phyloP scores from a whole-genome alignment of 176 grass and related monocot species.

The Tillandsia leiboldiana region DNA sequence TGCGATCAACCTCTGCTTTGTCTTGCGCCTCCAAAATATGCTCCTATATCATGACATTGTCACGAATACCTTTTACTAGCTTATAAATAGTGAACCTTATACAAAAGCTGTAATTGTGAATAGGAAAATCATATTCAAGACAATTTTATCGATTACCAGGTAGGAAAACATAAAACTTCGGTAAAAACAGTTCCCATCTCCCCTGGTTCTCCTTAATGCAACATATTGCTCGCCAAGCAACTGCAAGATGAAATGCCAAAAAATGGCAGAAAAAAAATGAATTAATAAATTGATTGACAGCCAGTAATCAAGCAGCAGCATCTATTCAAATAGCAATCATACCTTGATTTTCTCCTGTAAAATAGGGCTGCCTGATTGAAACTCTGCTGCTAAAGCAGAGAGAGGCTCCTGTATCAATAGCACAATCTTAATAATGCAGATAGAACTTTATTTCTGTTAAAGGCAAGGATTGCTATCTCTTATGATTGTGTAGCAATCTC shows the following conservation, averaged over 20 bases:
- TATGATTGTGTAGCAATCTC: slow-evolving; percentile 9
- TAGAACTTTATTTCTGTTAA: neutral
- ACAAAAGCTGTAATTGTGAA: slow-evolving; percentile 7
- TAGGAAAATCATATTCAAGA: neutral
- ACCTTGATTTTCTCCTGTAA: slow-evolving; percentile 97
- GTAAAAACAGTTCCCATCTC: slow-evolving; percentile 98
- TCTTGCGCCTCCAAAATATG: slow-evolving; percentile 87
- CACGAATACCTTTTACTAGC: slow-evolving; percentile 12
- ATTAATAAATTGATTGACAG: neutral
- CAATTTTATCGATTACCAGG: slow-evolving; percentile 40
- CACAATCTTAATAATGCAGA: slow-evolving; percentile 12
- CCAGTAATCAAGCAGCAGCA: neutral
- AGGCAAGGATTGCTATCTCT: neutral
- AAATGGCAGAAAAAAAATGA: slow-evolving; percentile 27
- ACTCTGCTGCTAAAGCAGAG: slow-evolving; percentile 73
- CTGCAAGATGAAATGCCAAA: slow-evolving; percentile 35
- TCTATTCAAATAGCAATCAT: slow-evolving; percentile 3
- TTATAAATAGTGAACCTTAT: neutral
- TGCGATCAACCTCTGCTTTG: slow-evolving; percentile 70
- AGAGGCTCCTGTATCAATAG: slow-evolving; percentile 72
- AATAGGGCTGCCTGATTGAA: slow-evolving; percentile 75
- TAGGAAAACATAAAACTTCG: slow-evolving; percentile 99
- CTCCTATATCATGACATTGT: slow-evolving; percentile 48
- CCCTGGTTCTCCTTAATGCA: slow-evolving; percentile 88
- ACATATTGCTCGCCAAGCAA: slow-evolving; percentile 79